Percentiles rank a stretch among this genome's conserved stretches.
Conservation (phyloP, 768 basidiomycete genomes). For the Termitomyces heimii region DNA sequence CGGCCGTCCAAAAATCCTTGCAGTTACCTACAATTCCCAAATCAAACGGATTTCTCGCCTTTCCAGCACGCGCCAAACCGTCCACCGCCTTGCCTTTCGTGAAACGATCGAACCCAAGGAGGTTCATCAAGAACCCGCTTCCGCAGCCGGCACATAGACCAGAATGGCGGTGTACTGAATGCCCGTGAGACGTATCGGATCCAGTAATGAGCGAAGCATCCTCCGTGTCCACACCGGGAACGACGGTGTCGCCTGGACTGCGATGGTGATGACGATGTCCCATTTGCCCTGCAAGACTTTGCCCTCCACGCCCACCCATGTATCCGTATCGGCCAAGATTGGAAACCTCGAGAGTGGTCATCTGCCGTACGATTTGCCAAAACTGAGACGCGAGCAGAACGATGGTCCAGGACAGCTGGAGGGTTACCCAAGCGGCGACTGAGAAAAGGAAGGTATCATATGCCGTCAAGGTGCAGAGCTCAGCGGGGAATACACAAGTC, state of each 20-base stretch:
- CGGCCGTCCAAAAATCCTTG: conserved; percentile 91
- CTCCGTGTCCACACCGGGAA: conserved; percentile 44
- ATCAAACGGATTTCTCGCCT: conserved; percentile 89
- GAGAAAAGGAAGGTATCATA: conserved; percentile 82
- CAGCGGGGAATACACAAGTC: conserved; percentile 61
- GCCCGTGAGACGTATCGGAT: conserved; percentile 14
- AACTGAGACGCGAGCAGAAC: conserved; percentile 82
- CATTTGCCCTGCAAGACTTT: conserved; percentile 66
- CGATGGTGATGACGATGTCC: conserved; percentile 56
- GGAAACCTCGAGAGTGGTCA: conserved; percentile 94
- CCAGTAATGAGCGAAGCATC: conserved; percentile 32
- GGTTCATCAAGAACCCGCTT: conserved; percentile 75
- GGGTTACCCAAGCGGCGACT: conserved; percentile 78
- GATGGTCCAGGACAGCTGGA: conserved; percentile 94
- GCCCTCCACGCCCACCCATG: conserved; percentile 88
- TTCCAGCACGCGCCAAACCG: conserved; percentile 72
- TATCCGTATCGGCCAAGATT: conserved; percentile 95
- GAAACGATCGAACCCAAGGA: conserved; percentile 92
- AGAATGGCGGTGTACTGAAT: conserved; percentile 42
- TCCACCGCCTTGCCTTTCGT: conserved; percentile 86
- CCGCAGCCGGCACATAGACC: conserved; percentile 36
- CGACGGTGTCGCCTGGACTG: conserved; percentile 14
- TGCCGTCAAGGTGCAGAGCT: conserved; percentile 65
- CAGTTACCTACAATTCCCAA: conserved; percentile 74
- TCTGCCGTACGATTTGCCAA: conserved; percentile 91